Evolutionary conservation across 495 filamentous ascomycete genomes (phyloP), one percentile per base, ranked within the genome.

Genomic region (Bathelium albidoporum): DNA sequence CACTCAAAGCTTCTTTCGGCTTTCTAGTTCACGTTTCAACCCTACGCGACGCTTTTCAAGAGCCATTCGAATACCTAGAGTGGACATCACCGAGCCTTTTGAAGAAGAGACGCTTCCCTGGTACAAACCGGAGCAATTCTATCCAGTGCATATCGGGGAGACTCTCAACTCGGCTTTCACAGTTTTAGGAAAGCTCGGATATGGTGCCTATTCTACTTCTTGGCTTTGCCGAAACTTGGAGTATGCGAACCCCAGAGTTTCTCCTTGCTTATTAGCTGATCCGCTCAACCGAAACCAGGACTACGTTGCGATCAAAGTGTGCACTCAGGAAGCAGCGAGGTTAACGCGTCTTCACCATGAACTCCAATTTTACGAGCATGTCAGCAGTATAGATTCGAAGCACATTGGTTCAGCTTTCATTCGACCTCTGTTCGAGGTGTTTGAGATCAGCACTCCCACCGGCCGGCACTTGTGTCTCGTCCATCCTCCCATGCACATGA

Each of bases 61-160:
- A 49, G 20, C 43, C 18, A 49, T 49, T 18, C 43, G 43, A n/a
- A 49, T n/a, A 49, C 18, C 43, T 49, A 49, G 43, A 49, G 20
- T 49, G 43, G 18, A 49, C 43, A 49, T 49, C 18, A 18, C 43
- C 43, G 43, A 49, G 20, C 18, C 43, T 49, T 49, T 79, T 28
- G 75, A 81, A 59, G 79, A 83, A 68, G 80, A 84, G 70, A 67
- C 66, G 18, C 70, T 79, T 64, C 72, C 75, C 20, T 67, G 70
- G 45, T 83, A 80, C 66, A 66, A 72, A 31, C 65, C 73, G 5
- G 72, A 73, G 44, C 68, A 74, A 32, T 84, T 75, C 69, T 82
- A 78, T 69, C 78, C 79, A 4, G 78, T 79, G 28, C 70, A 70
- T 58, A 79, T 83, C 60, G 79, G 79, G 31, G 78, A 84, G 62